phyloP scores from a whole-genome alignment of 768 basidiomycete species.

The Podaxis carcinomalis region DNA sequence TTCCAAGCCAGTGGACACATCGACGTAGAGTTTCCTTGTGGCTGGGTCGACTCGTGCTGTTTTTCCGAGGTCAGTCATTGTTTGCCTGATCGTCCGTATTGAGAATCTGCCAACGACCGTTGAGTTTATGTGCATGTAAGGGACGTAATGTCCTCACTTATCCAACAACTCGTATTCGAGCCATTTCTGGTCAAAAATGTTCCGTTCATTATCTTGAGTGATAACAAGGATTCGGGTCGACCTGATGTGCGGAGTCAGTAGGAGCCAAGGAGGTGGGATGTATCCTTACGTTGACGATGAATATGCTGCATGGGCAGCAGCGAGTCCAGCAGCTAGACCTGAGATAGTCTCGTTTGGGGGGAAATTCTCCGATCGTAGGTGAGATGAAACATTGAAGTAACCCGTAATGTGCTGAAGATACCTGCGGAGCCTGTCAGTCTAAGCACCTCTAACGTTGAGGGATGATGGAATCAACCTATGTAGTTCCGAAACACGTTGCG shows the following conservation, averaged over 20 bases:
- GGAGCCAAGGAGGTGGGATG: neutral
- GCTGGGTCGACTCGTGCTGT: slow-evolving; percentile 51
- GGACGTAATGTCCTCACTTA: slow-evolving; percentile 39
- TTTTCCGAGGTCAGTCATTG: slow-evolving; percentile 61
- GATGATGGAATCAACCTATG: slow-evolving; percentile 56
- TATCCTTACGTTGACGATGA: slow-evolving; percentile 44
- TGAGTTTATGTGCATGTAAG: neutral
- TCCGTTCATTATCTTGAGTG: slow-evolving; percentile 84
- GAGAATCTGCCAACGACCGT: slow-evolving; percentile 47
- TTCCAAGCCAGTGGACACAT: slow-evolving; percentile 30
- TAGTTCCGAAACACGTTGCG: slow-evolving; percentile 59
- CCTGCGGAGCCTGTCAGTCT: slow-evolving; percentile 31
- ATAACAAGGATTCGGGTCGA: slow-evolving; percentile 70
- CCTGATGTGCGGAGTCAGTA: slow-evolving; percentile 19
- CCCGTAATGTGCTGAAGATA: slow-evolving; percentile 61
- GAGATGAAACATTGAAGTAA: slow-evolving; percentile 60
- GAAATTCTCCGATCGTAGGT: slow-evolving; percentile 51
- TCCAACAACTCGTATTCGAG: slow-evolving; percentile 86
- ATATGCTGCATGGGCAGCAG: slow-evolving; percentile 76
- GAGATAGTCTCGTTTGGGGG: slow-evolving; percentile 71
- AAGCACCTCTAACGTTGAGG: neutral
- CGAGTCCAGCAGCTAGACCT: slow-evolving; percentile 72
- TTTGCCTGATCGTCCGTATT: slow-evolving; percentile 72
- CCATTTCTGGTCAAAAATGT: slow-evolving; percentile 90
- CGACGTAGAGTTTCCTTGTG: slow-evolving; percentile 34